Conservation (phyloP, 2,329 filamentous ascomycete genomes). For the Rhexocercosporidium sp. region DNA sequence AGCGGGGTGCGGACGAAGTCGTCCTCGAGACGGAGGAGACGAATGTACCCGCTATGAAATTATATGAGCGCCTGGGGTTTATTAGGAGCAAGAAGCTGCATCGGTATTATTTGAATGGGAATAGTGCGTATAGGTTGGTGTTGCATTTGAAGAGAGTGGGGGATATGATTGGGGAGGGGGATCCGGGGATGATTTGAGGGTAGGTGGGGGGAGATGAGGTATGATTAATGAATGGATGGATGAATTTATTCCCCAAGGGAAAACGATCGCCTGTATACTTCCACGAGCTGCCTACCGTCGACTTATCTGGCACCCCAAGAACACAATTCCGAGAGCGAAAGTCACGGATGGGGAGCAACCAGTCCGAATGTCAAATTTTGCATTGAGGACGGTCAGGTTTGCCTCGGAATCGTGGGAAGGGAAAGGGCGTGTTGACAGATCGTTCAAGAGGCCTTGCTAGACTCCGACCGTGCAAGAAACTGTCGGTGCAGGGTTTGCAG, state of each 20-base stretch:
- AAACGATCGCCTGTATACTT: not conserved
- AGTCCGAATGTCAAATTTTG: too few species aligned
- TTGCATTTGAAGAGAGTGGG: slow-evolving; percentile 54
- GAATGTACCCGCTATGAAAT: slow-evolving; percentile 85
- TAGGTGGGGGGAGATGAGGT: not conserved
- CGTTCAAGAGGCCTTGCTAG: too few species aligned
- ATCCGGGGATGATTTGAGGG: not conserved
- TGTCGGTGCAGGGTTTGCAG: too few species aligned
- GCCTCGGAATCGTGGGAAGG: too few species aligned
- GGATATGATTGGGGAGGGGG: slow-evolving; percentile 36
- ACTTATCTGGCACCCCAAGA: too few species aligned
- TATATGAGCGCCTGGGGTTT: slow-evolving; percentile 94
- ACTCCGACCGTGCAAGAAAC: too few species aligned
- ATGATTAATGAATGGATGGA: not conserved
- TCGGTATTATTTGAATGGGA: slow-evolving; percentile 95
- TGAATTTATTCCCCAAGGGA: not conserved
- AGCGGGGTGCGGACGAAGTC: slow-evolving; percentile 86
- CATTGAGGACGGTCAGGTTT: too few species aligned
- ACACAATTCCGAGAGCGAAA: too few species aligned
- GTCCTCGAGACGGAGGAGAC: slow-evolving; percentile 96
- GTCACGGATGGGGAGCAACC: too few species aligned
- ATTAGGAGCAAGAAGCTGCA: slow-evolving; percentile 90
- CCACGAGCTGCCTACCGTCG: too few species aligned
- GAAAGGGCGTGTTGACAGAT: too few species aligned
- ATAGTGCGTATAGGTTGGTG: slow-evolving; percentile 88